These are phyloP conservation scores for Saccharomycopsis phalli DNA, from an alignment of 1,139 yeast species.

Conservation along the genomic window DNA sequence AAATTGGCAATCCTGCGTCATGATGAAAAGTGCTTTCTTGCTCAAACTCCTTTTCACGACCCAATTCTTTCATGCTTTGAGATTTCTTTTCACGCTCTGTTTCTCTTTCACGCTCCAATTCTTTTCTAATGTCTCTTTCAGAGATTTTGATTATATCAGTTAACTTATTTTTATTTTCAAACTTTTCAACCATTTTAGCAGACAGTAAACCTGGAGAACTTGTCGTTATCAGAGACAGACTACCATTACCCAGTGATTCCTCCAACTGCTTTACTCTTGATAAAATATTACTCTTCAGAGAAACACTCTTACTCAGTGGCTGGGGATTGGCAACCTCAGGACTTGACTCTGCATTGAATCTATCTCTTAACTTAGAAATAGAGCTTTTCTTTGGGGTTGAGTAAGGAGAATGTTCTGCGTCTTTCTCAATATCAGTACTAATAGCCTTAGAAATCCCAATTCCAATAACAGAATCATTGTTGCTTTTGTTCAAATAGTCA, in stretches of 20 bases:
- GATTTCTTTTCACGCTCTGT: no score
- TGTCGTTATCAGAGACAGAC: conserved; percentile 17
- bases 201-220: conserved; percentile 22
- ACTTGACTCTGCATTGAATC: conserved; percentile 2
- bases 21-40: no score
- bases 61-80: no score
- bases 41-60: no score
- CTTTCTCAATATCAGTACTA: neutral
- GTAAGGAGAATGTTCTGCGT: neutral
- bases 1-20: no score
- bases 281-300: conserved; percentile 24
- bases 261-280: conserved; percentile 28
- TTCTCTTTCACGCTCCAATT: no score
- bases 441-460: neutral
- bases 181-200: conserved; percentile 25
- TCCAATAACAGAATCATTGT: conserved; percentile 2
- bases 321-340: conserved; percentile 1
- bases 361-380: conserved; percentile 8
- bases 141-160: no score
- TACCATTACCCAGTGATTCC: conserved; percentile 21
- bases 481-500: neutral
- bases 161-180: conserved; percentile 27
- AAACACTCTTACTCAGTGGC: no score
- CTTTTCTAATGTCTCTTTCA: no score
- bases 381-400: conserved; percentile 18